Base-by-base conservation (phyloP, 2,329 filamentous ascomycete species). In the Paracoccidioides lutzii region DNA sequence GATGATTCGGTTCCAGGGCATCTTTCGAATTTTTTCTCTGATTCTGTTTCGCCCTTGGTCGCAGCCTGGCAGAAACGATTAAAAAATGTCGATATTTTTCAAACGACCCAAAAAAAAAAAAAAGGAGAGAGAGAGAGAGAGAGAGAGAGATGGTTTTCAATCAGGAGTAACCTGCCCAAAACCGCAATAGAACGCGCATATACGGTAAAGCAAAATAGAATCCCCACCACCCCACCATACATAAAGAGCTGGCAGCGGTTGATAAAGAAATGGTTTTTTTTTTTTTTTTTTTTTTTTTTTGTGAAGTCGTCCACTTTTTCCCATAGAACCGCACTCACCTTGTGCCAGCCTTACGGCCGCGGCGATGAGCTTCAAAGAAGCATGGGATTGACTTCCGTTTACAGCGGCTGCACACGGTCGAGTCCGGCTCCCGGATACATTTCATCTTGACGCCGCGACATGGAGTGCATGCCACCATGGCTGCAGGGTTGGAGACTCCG, bases 381-480 rank as follows among this genome's bases (percentile, higher is more conserved):
- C 71, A 74, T 5, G 67, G 64, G 4, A 73, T 57, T 2, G 67
- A 67, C 55, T 73, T 72, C 30, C 69, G 64, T 10, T 58, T 59
- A 57, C 72, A 74, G 5, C 72, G 67, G 44, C 69, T 66, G 55
- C 72, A 74, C 14, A 52, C 64, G 5, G 60, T 55, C n/a, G 57
- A 59, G 35, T 57, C 58, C 14, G 54, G 56, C 14, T 59, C 61
- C 6, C 62, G 56, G 12, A 59, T 60, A 55, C 71, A 74, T 55
- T 69, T 72, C 66, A 73, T 70, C 59, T 74, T 74, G 14, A 72
- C 66, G 22, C 62, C 68, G 45, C 71, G 64, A 55, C 71, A 74
- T 56, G 65, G 59, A 7, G 72, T 63, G 57, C 71, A 74, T 30
- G 71, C 60, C 28, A 59, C 59, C 43, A 53, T 54, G n/a, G 59